Conservation (phyloP, 2,329 filamentous ascomycete genomes). For the Penicillium olsonii region DNA sequence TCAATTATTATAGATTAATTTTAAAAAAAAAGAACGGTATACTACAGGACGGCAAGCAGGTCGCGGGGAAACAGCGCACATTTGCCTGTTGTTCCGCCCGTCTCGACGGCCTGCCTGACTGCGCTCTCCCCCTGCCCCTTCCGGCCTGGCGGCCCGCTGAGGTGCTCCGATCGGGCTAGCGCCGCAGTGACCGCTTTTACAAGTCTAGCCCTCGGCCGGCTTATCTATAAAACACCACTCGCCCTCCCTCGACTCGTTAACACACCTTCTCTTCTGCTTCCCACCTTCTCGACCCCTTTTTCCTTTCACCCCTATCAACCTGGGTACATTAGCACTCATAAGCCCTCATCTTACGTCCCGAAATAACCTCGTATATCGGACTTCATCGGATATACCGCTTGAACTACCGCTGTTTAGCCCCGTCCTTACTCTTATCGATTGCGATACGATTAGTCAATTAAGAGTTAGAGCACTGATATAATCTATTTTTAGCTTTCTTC, state of each 20-base stretch:
- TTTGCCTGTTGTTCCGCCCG: not conserved
- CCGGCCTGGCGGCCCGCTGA: slow-evolving; percentile 1
- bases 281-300: not conserved
- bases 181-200: slow-evolving; percentile 3
- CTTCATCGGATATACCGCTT: slow-evolving; percentile 12
- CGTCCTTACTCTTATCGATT: not conserved
- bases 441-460: not conserved
- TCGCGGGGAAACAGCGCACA: not conserved
- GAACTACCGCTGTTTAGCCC: slow-evolving; percentile 1
- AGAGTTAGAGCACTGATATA: not conserved
- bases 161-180: not conserved
- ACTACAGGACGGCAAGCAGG: too few relatives aligned
- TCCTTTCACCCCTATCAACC: slow-evolving; percentile 1
- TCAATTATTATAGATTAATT: too few relatives aligned
- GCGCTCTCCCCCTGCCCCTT: not conserved
- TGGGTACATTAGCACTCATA: slow-evolving; percentile 3
- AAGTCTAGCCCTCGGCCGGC: not conserved
- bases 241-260: slow-evolving; percentile 1
- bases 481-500: not conserved
- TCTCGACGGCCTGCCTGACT: slow-evolving; percentile 5
- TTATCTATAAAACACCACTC: slow-evolving; percentile 7
- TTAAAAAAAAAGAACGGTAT: too few relatives aligned
- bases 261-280: slow-evolving; percentile 6
- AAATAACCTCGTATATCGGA: slow-evolving; percentile 1
- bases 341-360: slow-evolving; percentile 8